Conservation (phyloP, 2,329 filamentous ascomycete genomes). For the Ophiosphaerella herpotricha region DNA sequence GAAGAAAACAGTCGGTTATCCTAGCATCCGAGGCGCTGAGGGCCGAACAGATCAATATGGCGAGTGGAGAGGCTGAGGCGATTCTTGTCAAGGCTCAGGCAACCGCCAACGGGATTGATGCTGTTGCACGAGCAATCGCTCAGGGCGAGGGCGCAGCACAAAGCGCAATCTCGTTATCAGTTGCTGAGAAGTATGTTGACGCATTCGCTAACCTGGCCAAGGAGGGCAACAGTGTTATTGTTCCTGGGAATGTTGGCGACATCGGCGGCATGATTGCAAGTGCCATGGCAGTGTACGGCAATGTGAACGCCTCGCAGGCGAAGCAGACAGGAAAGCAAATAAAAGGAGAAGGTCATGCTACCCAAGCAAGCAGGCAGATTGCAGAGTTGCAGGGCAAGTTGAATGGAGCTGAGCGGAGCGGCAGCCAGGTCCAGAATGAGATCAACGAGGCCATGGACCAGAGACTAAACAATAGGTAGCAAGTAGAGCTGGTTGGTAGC, state of each 20-base stretch:
- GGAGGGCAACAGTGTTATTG: constrained; percentile 92
- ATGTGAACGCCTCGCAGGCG: constrained; percentile 81
- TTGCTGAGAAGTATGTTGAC: constrained; percentile 98
- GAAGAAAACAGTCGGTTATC: constrained; percentile 95
- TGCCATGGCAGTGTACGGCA: constrained; percentile 92
- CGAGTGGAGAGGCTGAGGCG: constrained; percentile 90
- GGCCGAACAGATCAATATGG: constrained; percentile 90
- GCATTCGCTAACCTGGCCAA: constrained; percentile 91
- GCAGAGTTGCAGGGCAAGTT: constrained; percentile 37
- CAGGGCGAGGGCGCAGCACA: constrained; percentile 76
- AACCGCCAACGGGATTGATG: constrained; percentile 85
- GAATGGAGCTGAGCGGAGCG: constrained; percentile 26
- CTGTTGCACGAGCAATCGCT: constrained; percentile 76
- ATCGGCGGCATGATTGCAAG: constrained; percentile 97
- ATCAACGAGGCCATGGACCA: constrained; percentile 44
- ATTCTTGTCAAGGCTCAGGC: constrained; percentile 84
- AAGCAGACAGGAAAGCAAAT: constrained; percentile 62
- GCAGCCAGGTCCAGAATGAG: constrained; percentile 32
- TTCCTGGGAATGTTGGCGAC: constrained; percentile 95
- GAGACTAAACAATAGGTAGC: constrained; percentile 37
- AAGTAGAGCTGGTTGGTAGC: neutral
- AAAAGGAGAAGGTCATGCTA: constrained; percentile 18
- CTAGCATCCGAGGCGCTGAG: constrained; percentile 90
- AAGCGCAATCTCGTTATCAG: constrained; percentile 80
- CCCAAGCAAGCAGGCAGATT: constrained; percentile 35